Base-by-base conservation (phyloP, 768 basidiomycete genomes). In the Chalciporus pseudorubinellus region DNA sequence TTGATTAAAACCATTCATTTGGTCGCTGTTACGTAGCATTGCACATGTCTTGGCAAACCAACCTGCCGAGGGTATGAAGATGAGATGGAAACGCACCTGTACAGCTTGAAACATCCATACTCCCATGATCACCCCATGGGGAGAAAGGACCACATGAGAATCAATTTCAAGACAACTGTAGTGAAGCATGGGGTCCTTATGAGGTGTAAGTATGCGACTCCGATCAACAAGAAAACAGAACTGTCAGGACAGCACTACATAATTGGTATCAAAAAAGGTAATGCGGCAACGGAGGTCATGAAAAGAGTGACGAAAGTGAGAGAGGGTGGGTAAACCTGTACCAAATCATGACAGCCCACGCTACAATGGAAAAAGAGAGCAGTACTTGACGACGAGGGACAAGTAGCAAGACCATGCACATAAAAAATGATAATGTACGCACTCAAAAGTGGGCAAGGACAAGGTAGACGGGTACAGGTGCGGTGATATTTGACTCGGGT, bases 251-350 rank as follows among this genome's bases (percentile, higher is more conserved):
- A 38, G 12, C 43, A 54, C 19, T 52, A 57, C 58, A 62, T 18
- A 19, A 46, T 22, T 36, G 50, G 44, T 39, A 48, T 20, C 24
- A 47, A 46, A 12, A n/a, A 33, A 31, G 31, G 31, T 31, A 6
- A 31, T 11, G 16, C 55, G 39, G 26, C 47, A 33, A 40, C 21
- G 24, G 31, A 39, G 34, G 50, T 49, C 57, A 57, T 45, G 51
- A 50, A 60, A 54, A 6, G 61, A 62, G 54, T 33, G 51, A 44
- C 51, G 22, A 60, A 51, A 20, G n/a, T 11, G 29, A 22, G 24
- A 16, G 26, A n/a, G 24, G 6, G 22, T 18, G n/a, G 54, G 46
- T 44, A 62, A 28, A 44, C 55, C 60, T 20, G 55, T 56, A 52
- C 52, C 55, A 41, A 13, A 51, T 50, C 54, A 59, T 55, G 57